A percentile compares a stretch with the other conserved stretches of the same genome.
phyloP scores from a whole-genome alignment of 2,329 filamentous ascomycete genomes.

The Aspergillus aculeatinus region DNA sequence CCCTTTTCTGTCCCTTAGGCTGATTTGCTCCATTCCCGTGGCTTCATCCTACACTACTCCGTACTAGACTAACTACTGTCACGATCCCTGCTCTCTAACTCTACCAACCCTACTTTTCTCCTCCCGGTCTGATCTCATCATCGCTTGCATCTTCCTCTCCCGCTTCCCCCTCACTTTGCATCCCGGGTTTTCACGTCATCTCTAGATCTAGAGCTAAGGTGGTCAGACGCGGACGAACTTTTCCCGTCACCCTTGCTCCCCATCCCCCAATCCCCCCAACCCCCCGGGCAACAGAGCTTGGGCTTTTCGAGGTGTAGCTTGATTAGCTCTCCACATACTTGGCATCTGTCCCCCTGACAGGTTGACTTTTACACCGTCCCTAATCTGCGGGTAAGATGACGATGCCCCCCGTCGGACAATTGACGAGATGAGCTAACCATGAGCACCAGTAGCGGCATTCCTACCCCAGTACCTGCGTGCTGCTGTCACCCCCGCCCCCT shows the following conservation, averaged over 20 bases:
- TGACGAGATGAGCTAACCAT: constrained; percentile 20
- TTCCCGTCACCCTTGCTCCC: constrained; percentile 6
- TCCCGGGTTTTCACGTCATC: neutral
- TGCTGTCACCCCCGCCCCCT: constrained; percentile 14
- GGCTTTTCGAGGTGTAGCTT: neutral
- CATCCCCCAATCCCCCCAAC: neutral
- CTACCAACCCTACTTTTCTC: neutral
- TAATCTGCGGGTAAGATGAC: constrained; percentile 15
- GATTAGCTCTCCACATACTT: neutral
- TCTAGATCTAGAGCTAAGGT: neutral
- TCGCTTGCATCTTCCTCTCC: neutral
- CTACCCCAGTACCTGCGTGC: constrained; percentile 18
- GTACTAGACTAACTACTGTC: too few relatives aligned
- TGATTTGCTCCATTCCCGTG: neutral
- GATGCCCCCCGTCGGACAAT: constrained; percentile 21
- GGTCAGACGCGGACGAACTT: constrained; percentile 10
- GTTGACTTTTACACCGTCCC: neutral
- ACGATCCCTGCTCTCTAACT: neutral
- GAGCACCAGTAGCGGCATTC: constrained; percentile 15
- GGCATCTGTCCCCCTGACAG: constrained; percentile 2
- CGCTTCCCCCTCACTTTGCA: neutral
- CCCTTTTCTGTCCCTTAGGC: neutral
- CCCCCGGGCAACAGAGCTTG: neutral
- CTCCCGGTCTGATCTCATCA: neutral
- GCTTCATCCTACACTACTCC: constrained; percentile 8